Conservation (phyloP, 139 green algal species). For the Yamagishiella unicocca region DNA sequence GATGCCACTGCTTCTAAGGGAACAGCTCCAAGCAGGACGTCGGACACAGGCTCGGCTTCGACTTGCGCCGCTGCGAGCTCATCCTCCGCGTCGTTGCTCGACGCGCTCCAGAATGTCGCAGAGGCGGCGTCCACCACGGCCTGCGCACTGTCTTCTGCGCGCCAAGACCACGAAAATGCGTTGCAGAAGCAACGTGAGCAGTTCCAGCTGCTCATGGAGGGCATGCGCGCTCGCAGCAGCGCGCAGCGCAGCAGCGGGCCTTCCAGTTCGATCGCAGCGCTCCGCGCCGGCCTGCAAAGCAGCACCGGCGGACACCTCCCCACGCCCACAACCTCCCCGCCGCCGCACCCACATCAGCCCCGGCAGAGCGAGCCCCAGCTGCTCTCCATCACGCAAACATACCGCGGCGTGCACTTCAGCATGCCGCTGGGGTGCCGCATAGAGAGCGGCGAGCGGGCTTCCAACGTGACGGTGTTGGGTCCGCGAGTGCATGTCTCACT, state of each 20-base stretch:
- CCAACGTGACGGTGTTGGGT: neutral
- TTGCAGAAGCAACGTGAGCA: neutral
- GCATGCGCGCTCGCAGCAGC: neutral
- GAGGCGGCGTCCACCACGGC: neutral
- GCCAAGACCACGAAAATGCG: neutral
- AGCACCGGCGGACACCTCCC: too few relatives aligned
- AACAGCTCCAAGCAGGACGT: too few relatives aligned
- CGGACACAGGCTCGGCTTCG: too few relatives aligned
- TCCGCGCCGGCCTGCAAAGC: neutral
- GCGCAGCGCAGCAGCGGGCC: neutral
- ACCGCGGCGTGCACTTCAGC: neutral
- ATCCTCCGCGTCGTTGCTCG: neutral
- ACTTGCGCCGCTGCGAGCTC: neutral
- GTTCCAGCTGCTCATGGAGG: neutral
- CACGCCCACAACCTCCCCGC: too few relatives aligned
- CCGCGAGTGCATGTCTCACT: neutral
- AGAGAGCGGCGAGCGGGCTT: neutral
- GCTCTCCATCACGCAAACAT: neutral
- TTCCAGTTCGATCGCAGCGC: neutral
- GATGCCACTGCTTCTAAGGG: too few relatives aligned
- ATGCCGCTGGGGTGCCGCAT: conserved; percentile 8
- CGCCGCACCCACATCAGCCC: neutral
- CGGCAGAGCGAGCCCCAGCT: neutral
- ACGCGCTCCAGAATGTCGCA: neutral
- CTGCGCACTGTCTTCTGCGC: neutral